These are phyloP conservation scores for Lasiodiplodia citricola DNA, from an alignment of 2,329 filamentous ascomycete species.

Conservation along the genomic window DNA sequence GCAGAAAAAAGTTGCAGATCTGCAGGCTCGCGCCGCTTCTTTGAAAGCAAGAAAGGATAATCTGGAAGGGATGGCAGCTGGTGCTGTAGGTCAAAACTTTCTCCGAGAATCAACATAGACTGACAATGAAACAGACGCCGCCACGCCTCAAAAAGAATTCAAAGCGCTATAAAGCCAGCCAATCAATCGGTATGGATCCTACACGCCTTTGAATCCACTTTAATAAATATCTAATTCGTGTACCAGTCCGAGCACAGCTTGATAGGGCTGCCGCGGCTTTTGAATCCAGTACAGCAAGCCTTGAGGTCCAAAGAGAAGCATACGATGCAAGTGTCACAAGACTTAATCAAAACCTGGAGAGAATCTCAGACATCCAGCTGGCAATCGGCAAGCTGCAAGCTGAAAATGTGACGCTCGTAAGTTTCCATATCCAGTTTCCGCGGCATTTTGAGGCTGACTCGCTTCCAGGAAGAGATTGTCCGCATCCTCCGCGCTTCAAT, in stretches of 20 bases:
- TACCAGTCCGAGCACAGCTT: not conserved
- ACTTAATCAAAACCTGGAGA: not conserved
- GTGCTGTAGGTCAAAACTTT: not conserved
- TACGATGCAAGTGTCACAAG: not conserved
- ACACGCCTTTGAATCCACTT: not conserved
- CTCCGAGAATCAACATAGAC: not conserved
- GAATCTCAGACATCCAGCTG: constrained; percentile 9
- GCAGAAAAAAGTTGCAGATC: not conserved
- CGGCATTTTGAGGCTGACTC: not conserved
- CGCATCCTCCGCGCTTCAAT: constrained; percentile 18
- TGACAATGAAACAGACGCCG: not conserved
- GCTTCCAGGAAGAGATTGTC: constrained; percentile 2
- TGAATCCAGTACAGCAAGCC: not conserved
- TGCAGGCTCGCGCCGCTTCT: not conserved
- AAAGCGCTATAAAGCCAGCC: not conserved
- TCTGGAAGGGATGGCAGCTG: constrained; percentile 2
- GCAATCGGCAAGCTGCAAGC: constrained; percentile 13
- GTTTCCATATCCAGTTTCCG: not conserved
- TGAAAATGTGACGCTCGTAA: constrained; percentile 6
- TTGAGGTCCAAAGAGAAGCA: not conserved
- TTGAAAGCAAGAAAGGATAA: constrained; percentile 10
- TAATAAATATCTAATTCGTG: not conserved
- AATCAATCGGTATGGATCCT: not conserved
- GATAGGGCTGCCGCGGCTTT: not conserved
- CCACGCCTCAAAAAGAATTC: not conserved